Percentiles rank a stretch among this genome's conserved stretches.
Evolutionary conservation across 192 early-diverging fungal species (phyloP).

Genomic region (Mortierella alpina): DNA sequence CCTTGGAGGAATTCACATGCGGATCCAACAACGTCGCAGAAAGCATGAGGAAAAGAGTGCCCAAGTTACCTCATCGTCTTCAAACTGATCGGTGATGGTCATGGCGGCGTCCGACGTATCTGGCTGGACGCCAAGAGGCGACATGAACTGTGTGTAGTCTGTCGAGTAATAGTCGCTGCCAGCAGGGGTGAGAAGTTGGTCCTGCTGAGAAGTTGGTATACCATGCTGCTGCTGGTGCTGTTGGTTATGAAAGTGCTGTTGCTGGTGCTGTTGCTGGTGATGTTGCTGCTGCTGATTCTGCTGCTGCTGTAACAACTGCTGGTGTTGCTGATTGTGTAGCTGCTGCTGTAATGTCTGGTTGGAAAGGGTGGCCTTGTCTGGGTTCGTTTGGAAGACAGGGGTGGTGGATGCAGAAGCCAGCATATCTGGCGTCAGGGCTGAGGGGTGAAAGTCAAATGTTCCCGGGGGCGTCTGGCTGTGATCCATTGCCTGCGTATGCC

Average conservation of each 20-base stretch:
- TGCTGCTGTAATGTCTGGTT: constrained; percentile 19
- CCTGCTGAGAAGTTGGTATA: constrained; percentile 28
- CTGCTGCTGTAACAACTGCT: not conserved
- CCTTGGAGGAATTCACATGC: no score
- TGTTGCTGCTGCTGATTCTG: constrained; percentile 23
- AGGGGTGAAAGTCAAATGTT: constrained; percentile 33
- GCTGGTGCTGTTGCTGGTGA: constrained; percentile 28
- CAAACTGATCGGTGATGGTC: constrained; percentile 46
- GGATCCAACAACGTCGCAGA: not conserved
- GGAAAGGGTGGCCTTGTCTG: constrained; percentile 24
- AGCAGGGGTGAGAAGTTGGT: constrained; percentile 40
- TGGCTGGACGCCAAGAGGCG: constrained; percentile 36
- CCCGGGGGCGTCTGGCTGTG: not conserved
- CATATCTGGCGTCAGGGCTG: constrained; percentile 24
- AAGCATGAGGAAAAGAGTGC: not conserved
- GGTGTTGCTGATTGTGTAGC: constrained; percentile 11
- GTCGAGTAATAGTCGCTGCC: constrained; percentile 35
- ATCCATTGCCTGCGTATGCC: constrained; percentile 1
- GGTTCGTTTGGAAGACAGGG: constrained; percentile 33
- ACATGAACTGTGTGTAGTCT: constrained; percentile 51
- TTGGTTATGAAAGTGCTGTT: not conserved
- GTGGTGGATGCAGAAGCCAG: constrained; percentile 44
- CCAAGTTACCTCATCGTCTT: constrained; percentile 47
- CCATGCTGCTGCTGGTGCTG: constrained; percentile 1
- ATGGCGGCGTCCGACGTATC: constrained; percentile 43